Conservation (phyloP, 1,284 basidiomycete species). For the Cryptococcus sp. region DNA sequence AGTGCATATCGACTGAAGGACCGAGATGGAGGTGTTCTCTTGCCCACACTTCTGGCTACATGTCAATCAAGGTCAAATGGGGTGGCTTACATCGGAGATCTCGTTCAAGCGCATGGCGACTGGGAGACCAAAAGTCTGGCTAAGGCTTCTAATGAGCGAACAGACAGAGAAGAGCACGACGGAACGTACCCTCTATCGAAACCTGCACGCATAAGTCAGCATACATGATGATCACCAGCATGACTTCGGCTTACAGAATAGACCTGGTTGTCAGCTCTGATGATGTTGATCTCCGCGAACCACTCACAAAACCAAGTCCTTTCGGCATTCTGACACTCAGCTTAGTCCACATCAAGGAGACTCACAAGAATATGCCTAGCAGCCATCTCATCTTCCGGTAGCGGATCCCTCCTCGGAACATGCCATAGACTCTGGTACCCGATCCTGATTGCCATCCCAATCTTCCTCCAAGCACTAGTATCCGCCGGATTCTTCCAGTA, state of each 20-base stretch:
- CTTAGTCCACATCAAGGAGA: background rate
- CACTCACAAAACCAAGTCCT: slow-evolving; percentile 39
- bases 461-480: slow-evolving; percentile 27
- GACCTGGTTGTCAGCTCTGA: slow-evolving; percentile 14
- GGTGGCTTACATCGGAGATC: slow-evolving; percentile 21
- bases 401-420: slow-evolving; percentile 16
- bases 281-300: too few relatives aligned
- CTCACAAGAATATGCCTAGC: slow-evolving; percentile 28
- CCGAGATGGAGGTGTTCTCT: slow-evolving; percentile 29
- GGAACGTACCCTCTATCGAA: slow-evolving; percentile 29
- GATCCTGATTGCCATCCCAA: slow-evolving; percentile 29
- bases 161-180: background rate
- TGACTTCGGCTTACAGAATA: slow-evolving; percentile 21
- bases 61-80: background rate
- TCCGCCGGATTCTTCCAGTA: slow-evolving; percentile 38
- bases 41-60: slow-evolving; percentile 30
- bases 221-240: background rate
- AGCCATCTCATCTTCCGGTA: slow-evolving; percentile 26
- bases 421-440: slow-evolving; percentile 35
- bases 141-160: slow-evolving; percentile 10
- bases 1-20: slow-evolving; percentile 31
- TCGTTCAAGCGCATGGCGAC: slow-evolving; percentile 24
- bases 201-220: slow-evolving; percentile 7
- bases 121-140: slow-evolving; percentile 29
- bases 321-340: slow-evolving; percentile 21